Evolutionary conservation across 2,329 filamentous ascomycete genomes (phyloP).

Genomic region (Colletotrichum euphorbiae): DNA sequence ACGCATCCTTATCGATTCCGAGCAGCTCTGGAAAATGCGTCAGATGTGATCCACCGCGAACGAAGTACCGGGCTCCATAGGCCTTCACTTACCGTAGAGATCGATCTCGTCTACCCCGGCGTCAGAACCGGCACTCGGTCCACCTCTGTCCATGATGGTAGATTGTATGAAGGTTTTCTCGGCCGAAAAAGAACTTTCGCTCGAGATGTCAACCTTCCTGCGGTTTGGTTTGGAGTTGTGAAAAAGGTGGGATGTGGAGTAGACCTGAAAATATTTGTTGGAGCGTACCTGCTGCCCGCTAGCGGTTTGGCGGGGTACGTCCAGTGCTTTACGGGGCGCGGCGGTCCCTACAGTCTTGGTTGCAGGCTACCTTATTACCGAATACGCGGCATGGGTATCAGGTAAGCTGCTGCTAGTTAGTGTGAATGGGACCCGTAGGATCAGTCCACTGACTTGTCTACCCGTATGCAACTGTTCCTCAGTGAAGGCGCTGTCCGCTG

Average conservation of each 20-base stretch:
- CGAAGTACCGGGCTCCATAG: conserved; percentile 34
- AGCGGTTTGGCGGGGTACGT: conserved; percentile 34
- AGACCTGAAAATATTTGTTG: conserved; percentile 38
- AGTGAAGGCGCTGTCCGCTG: conserved; percentile 10
- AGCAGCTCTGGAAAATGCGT: conserved; percentile 74
- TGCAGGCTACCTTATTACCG: neutral
- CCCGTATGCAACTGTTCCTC: conserved; percentile 19
- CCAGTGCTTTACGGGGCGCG: conserved; percentile 20
- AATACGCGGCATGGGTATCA: conserved; percentile 13
- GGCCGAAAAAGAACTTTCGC: conserved; percentile 19
- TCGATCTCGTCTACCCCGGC: conserved; percentile 59
- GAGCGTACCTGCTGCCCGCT: conserved; percentile 21
- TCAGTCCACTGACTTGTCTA: neutral
- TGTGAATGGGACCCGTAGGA: neutral
- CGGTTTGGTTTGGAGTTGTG: conserved; percentile 36
- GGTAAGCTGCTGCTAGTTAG: conserved; percentile 10
- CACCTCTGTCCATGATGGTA: conserved; percentile 42
- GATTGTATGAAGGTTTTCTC: conserved; percentile 29
- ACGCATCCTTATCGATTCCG: conserved; percentile 77
- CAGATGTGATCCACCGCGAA: conserved; percentile 39
- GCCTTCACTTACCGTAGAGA: conserved; percentile 66
- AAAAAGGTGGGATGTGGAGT: conserved; percentile 39
- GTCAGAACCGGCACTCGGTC: conserved; percentile 34
- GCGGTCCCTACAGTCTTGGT: conserved; percentile 18
- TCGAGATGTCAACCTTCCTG: conserved; percentile 35